Evolutionary conservation across 139 green algal species (phyloP).

Genomic region (Chlorella sorokiniana): DNA sequence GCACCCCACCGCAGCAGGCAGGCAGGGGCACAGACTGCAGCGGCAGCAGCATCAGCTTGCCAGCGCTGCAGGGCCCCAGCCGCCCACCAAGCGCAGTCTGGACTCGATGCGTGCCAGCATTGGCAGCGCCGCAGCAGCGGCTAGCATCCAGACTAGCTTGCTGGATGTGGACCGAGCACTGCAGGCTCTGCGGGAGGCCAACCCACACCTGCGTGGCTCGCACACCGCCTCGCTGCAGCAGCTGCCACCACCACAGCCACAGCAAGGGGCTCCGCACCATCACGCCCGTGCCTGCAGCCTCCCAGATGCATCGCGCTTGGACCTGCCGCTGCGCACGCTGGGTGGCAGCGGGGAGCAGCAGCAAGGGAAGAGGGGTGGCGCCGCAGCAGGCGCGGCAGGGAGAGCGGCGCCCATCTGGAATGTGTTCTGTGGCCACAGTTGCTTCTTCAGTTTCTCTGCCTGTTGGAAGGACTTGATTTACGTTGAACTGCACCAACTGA

Average conservation of each 20-base stretch:
- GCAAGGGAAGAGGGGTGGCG: not conserved
- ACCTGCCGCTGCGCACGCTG: not conserved
- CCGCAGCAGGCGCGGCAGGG: not conserved
- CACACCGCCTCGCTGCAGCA: not conserved
- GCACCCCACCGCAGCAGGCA: not conserved
- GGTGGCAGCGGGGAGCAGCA: not conserved
- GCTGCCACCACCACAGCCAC: not conserved
- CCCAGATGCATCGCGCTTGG: not conserved
- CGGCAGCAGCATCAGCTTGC: not conserved
- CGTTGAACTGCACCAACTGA: too few relatives aligned
- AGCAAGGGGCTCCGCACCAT: not conserved
- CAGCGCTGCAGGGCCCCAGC: not conserved
- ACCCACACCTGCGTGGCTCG: conserved; percentile 27
- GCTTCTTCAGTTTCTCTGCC: too few relatives aligned
- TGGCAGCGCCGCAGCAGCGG: not conserved
- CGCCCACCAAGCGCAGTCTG: conserved; percentile 23
- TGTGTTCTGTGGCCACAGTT: too few relatives aligned
- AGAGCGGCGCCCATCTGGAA: not conserved
- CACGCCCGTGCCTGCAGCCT: not conserved
- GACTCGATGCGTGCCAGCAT: conserved; percentile 22
- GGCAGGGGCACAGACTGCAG: too few relatives aligned
- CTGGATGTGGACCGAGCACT: conserved; percentile 9
- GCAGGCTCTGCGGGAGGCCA: conserved; percentile 11
- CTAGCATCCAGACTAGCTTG: conserved; percentile 18
- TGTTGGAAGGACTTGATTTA: too few relatives aligned